Evolutionary conservation across 176 grass and related monocot genomes (phyloP).

Genomic region (Oryza coarctata): DNA sequence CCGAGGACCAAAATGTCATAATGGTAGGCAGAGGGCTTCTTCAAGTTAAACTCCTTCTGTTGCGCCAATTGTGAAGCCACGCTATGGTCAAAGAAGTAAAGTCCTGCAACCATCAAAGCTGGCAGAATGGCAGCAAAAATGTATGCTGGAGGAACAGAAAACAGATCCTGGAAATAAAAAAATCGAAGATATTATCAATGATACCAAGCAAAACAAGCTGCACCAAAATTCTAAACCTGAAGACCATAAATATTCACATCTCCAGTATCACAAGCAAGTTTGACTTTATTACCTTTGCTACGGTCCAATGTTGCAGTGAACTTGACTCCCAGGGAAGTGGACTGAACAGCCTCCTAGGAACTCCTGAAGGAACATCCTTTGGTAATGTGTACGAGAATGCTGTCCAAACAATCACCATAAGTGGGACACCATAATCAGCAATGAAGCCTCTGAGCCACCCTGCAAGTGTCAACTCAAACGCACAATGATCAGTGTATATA

Average conservation of each 20-base stretch:
- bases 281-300: slow-evolving; percentile 58
- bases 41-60: slow-evolving; percentile 95
- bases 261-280: neutral
- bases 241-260: neutral
- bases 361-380: slow-evolving; percentile 57
- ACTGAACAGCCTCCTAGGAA: slow-evolving; percentile 77
- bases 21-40: slow-evolving; percentile 91
- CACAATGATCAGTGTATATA: neutral
- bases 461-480: slow-evolving; percentile 36
- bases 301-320: slow-evolving; percentile 74
- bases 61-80: slow-evolving; percentile 95
- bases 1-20: slow-evolving; percentile 92
- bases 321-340: slow-evolving; percentile 86
- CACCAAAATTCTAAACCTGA: neutral
- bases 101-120: slow-evolving; percentile 86
- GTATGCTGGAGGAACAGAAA: slow-evolving; percentile 69
- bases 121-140: slow-evolving; percentile 90
- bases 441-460: slow-evolving; percentile 85
- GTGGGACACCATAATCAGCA: slow-evolving; percentile 85
- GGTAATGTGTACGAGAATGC: slow-evolving; percentile 73
- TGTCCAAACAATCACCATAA: slow-evolving; percentile 94
- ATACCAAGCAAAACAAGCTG: neutral
- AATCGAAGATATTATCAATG: neutral
- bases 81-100: slow-evolving; percentile 97
- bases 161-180: slow-evolving; percentile 73